Base-by-base conservation (phyloP, 768 basidiomycete genomes). In the Boletus edulis region DNA sequence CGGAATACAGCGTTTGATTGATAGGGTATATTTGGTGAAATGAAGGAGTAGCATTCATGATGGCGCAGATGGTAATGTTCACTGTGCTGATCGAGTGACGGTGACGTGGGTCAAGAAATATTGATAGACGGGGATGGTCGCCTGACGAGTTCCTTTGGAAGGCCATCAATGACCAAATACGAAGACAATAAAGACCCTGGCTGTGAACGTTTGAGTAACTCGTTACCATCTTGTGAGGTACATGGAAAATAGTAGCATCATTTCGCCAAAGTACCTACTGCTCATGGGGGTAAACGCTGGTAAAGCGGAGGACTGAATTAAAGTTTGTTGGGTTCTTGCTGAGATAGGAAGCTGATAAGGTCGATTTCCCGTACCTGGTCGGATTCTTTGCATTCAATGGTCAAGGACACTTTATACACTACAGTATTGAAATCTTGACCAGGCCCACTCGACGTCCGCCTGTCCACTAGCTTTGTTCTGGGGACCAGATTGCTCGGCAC, bases 291-390 rank as follows among this genome's bases (percentile, higher is more conserved):
- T 20, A 45, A 38, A 56, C 39, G 62, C 55, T 20, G 53, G 54
- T 70, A 72, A 42, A 56, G 58, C 68, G 68, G 70, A 46, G 38
- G 63, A 59, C 5, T 10, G 37, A 39, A 12, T 55, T 57, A 67
- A 61, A 49, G 63, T 68, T 69, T 56, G 50, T 17, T 18, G 20
- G 34, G 32, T 51, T 55, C 27, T 9, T 29, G 58, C 57, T 59
- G 60, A 45, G 70, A 60, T 69, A 66, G 57, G 61, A 57, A 56
- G 58, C 48, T 53, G 67, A 61, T 67, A 61, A 41, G 51, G 34
- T 14, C 17, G 11, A 11, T 13, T 22, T 22, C 18, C 31, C 34
- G 34, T 29, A 1, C 27, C 27, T 29, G 27, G 9, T 35, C 14
- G 34, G 34, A 35, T 14, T 11, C 3, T 14, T 14, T 14, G 13